phyloP scores from a whole-genome alignment of 1,284 basidiomycete genomes.

The Xanthoconium separans region DNA sequence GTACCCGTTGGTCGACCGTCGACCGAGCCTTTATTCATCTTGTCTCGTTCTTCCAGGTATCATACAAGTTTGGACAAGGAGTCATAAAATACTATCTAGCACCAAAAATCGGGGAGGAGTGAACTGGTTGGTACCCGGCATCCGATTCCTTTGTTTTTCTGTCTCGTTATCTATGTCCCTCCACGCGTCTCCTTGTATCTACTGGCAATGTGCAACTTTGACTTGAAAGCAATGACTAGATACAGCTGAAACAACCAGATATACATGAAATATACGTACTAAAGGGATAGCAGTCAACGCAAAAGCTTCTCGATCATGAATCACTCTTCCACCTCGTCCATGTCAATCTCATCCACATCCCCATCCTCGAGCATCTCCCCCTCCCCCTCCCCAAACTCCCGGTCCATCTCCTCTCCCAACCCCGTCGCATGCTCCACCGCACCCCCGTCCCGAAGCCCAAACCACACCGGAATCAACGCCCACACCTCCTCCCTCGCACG shows the following conservation, averaged over 20 bases:
- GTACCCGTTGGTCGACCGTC: constrained; percentile 11
- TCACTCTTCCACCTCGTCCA: constrained; percentile 20
- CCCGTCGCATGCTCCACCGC: background rate
- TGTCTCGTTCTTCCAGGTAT: constrained; percentile 52
- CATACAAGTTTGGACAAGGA: constrained; percentile 84
- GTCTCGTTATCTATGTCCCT: constrained; percentile 14
- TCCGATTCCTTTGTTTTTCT: constrained; percentile 7
- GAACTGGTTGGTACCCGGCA: constrained; percentile 8
- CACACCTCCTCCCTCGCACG: constrained; percentile 63
- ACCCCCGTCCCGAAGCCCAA: constrained; percentile 43
- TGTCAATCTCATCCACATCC: constrained; percentile 15
- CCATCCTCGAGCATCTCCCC: constrained; percentile 4
- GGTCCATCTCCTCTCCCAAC: background rate
- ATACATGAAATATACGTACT: constrained; percentile 2
- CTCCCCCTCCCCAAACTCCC: constrained; percentile 1
- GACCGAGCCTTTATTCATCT: background rate
- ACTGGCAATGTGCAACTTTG: constrained; percentile 1
- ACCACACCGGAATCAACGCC: constrained; percentile 64
- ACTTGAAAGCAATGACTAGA: constrained; percentile 14
- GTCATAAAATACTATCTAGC: constrained; percentile 86
- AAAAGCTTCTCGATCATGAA: constrained; percentile 17
- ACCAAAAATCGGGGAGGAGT: constrained; percentile 87
- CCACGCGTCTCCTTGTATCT: constrained; percentile 18
- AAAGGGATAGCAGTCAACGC: too few relatives aligned
- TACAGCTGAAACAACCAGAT: constrained; percentile 16